These are phyloP conservation scores for Tricholoma terreum DNA, from an alignment of 768 basidiomycete genomes.

Conservation along the genomic window DNA sequence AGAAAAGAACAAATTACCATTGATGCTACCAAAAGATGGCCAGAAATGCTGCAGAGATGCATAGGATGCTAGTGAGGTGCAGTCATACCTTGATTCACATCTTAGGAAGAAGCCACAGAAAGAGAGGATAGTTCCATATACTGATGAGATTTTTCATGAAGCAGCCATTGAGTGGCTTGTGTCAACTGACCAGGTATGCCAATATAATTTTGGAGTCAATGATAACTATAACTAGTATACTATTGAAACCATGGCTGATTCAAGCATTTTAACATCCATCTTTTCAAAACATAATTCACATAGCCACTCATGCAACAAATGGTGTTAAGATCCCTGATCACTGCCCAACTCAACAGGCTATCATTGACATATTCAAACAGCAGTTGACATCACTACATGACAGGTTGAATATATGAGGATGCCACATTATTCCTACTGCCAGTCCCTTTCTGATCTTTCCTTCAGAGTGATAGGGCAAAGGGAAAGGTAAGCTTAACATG, in stretches of 20 bases:
- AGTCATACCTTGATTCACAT: conserved; percentile 18
- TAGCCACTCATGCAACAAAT: conserved; percentile 26
- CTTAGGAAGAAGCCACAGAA: conserved; percentile 12
- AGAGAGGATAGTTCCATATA: conserved; percentile 21
- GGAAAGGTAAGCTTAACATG: conserved; percentile 28
- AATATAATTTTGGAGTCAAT: background rate
- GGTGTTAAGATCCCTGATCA: conserved; percentile 25
- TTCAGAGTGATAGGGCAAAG: conserved; percentile 1
- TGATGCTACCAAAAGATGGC: conserved; percentile 22
- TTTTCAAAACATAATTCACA: conserved; percentile 21
- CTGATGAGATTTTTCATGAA: conserved; percentile 21
- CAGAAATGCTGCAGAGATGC: conserved; percentile 7
- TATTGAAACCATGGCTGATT: background rate
- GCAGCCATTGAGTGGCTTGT: conserved; percentile 31
- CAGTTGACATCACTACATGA: background rate
- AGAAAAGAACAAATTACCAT: conserved; percentile 18
- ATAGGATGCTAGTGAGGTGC: conserved; percentile 4
- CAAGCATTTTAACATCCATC: conserved; percentile 21
- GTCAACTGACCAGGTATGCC: conserved; percentile 30
- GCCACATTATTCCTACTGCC: background rate
- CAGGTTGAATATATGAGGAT: conserved; percentile 10
- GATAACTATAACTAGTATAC: background rate
- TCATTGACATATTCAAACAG: conserved; percentile 18
- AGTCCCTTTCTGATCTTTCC: background rate
- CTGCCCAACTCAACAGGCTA: conserved; percentile 20